Base-by-base conservation (phyloP, 805 yeast species). In the Phaffomyces opuntiae region DNA sequence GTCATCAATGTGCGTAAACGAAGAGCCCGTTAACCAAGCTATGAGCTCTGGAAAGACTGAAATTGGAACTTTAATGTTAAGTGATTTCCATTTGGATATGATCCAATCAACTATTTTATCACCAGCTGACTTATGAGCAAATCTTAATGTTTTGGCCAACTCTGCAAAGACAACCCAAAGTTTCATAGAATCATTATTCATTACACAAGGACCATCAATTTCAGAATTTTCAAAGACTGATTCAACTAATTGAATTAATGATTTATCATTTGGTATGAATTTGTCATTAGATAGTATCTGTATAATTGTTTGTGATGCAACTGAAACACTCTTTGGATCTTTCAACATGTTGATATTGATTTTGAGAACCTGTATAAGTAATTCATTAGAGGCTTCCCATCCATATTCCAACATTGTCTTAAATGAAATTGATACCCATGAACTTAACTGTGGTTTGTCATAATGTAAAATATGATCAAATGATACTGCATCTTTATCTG, bases 121-220 rank as follows among this genome's bases (percentile, higher is more conserved):
- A 2, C 55, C 53, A 11, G 63, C 45, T n/a, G 57, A 61, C 2
- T 60, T 57, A 9, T 57, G 55, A 3, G 57, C 57, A 5, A 68
- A 56, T 19, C 63, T 64, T 17, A 67, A 59, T 2, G 56, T 57
- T 32, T 61, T 63, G 16, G 74, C 66, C 9, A 73, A 54, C 4
- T 58, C 56, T 14, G 69, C 59, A 4, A 75, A 50, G 0, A 67
- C 52, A 43, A 67, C 61, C 90, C 90, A 83, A 50, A 83, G 77
- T 13, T 57, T 51, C 27, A 78, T 62, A 4, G 83, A 65, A 40
- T 72, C 77, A 38, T 72, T 64, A 40, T 72, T 67, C 1, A 81
- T 43, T 1, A 50, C 24, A 1, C 62, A 55, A 3, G 93, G 91
- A 0, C 91, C 91, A 57, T 74, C 76, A 0, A 80, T 64, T 39